These are phyloP conservation scores for Tubosaeta brunneosetosa DNA, from an alignment of 768 basidiomycete species.

Conservation along the genomic window DNA sequence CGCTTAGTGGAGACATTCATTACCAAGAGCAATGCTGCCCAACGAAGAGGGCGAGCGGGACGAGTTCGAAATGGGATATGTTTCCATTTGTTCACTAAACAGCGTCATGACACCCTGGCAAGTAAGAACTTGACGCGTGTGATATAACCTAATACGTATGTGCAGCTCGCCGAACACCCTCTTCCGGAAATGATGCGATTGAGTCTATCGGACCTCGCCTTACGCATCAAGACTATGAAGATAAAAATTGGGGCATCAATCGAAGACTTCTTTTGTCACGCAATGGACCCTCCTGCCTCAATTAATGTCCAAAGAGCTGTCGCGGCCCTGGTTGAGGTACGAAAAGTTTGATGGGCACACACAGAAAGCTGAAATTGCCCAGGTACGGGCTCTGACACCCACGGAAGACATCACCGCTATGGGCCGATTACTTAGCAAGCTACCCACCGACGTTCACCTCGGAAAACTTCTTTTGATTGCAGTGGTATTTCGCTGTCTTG, in stretches of 20 bases:
- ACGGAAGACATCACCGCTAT: constrained; percentile 92
- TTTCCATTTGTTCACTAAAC: constrained; percentile 93
- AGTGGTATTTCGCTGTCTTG: constrained; percentile 81
- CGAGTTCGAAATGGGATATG: constrained; percentile 86
- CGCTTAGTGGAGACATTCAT: constrained; percentile 89
- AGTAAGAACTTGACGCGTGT: constrained; percentile 6
- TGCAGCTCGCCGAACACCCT: constrained; percentile 81
- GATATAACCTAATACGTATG: neutral
- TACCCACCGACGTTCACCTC: constrained; percentile 94
- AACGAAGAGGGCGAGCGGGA: constrained; percentile 86
- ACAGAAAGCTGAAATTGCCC: neutral
- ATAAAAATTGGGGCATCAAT: constrained; percentile 80
- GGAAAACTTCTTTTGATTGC: constrained; percentile 90
- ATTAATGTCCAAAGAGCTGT: constrained; percentile 90
- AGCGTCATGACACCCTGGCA: constrained; percentile 76
- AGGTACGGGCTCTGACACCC: constrained; percentile 83
- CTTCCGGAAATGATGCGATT: constrained; percentile 94
- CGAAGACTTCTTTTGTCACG: constrained; percentile 82
- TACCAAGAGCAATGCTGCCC: constrained; percentile 86
- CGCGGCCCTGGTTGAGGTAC: constrained; percentile 83
- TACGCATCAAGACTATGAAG: constrained; percentile 92
- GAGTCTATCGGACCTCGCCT: constrained; percentile 85
- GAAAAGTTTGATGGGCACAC: neutral
- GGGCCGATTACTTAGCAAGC: constrained; percentile 82
- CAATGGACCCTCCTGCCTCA: constrained; percentile 82